Base-by-base conservation (phyloP, 441 rosid species). In the Corymbia calophylla region DNA sequence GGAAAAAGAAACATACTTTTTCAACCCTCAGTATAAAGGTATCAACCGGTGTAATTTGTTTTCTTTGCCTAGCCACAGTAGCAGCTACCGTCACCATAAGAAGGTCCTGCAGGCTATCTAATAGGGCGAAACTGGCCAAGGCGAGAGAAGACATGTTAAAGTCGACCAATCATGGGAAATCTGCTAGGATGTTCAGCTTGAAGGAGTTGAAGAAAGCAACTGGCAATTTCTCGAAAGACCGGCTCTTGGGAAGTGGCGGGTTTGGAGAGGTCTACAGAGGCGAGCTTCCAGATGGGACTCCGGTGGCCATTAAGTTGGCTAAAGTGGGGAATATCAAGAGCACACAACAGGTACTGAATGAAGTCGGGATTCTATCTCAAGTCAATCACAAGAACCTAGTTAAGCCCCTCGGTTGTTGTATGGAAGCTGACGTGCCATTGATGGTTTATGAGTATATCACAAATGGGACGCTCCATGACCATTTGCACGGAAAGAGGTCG, bases 221-320 rank as follows among this genome's bases (percentile, higher is more conserved):
- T 3, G 92, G 93, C 49, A 91, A 89, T 89, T 96, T 97, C 93
- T 94, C 96, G 7, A 80, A 29, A 85, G 95, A 95, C 84, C 94
- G 94, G 90, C 18, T 96, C 90, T 88, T 97, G 73, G 99, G 98
- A 19, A 93, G 92, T 27, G 99, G 99, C 6, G 98, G 98, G 31
- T 96, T 94, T 73, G 98, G 99, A 39, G 95, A 93, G 90, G 98
- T 96, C 70, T 95, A 95, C 93, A 96, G 92, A 88, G 97, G 97
- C 17, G 93, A 93, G 92, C 95, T 97, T 86, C 90, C 89, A 17
- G 96, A 94, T 91, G 97, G 98, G 84, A 94, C 95, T 13, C 60
- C 91, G 14, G 96, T 97, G 64, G 98, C 98, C 32, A 93, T 97
- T 9, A 97, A 95, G 91, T 93, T 91, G 23, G 97, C 99, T 14